phyloP scores from a whole-genome alignment of 2,329 filamentous ascomycete species.

The Colletotrichum zoysiae region DNA sequence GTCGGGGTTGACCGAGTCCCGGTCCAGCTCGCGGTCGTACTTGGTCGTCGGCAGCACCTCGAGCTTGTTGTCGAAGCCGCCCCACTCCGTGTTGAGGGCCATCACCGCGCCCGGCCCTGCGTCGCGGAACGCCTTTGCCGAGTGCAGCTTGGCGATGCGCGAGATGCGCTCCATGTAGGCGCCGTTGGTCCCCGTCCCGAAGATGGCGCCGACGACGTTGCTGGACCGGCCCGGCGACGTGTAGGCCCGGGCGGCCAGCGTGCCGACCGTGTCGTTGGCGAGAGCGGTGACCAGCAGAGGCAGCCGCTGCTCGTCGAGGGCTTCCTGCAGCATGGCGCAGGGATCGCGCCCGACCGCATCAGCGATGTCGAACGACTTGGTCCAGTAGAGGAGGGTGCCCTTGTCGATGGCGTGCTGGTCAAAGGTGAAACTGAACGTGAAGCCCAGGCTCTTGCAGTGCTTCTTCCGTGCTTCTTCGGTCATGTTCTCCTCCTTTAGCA shows the following conservation, averaged over 20 bases:
- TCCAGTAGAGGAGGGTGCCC: slow-evolving; percentile 81
- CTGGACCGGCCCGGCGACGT: slow-evolving; percentile 77
- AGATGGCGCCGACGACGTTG: slow-evolving; percentile 81
- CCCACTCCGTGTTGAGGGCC: slow-evolving; percentile 88
- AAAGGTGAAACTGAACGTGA: slow-evolving; percentile 77
- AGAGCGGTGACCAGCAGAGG: slow-evolving; percentile 80
- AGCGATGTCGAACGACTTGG: slow-evolving; percentile 84
- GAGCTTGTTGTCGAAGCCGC: slow-evolving; percentile 80
- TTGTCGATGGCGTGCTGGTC: slow-evolving; percentile 75
- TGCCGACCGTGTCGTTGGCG: slow-evolving; percentile 85
- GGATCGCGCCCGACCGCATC: slow-evolving; percentile 82
- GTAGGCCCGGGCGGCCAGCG: slow-evolving; percentile 83
- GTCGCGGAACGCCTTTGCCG: neutral
- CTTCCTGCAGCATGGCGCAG: slow-evolving; percentile 77
- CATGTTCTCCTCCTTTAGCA: neutral
- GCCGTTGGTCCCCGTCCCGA: slow-evolving; percentile 81
- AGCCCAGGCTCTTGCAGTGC: slow-evolving; percentile 45
- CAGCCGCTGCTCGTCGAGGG: slow-evolving; percentile 76
- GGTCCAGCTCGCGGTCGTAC: slow-evolving; percentile 76
- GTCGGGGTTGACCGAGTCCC: slow-evolving; percentile 77
- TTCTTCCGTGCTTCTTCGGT: slow-evolving; percentile 17
- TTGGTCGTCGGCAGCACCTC: slow-evolving; percentile 77
- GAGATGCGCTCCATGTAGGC: slow-evolving; percentile 81
- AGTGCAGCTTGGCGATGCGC: slow-evolving; percentile 69
- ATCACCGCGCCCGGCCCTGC: slow-evolving; percentile 62